Percentiles rank a stretch among this genome's conserved stretches.
Conservation (phyloP, 2,329 filamentous ascomycete species). For the Fusarium odoratissimum region DNA sequence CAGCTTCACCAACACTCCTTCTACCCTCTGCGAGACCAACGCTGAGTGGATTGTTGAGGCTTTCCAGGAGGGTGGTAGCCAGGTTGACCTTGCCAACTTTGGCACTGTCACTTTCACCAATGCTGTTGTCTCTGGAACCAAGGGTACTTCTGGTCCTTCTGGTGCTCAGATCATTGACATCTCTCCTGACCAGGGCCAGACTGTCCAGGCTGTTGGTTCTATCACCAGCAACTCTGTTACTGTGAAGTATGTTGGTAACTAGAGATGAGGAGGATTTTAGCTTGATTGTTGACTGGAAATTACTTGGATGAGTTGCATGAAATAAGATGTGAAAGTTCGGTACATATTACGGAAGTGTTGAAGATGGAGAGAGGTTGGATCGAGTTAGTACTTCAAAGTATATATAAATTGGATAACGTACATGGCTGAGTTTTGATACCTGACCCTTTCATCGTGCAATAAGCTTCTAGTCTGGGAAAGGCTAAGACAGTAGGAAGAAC, state of each 20-base stretch:
- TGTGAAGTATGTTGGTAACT: constrained; percentile 57
- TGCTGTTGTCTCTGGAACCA: neutral
- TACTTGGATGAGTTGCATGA: rapidly evolving
- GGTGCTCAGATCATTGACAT: constrained; percentile 12
- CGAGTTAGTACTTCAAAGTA: neutral
- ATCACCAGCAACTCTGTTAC: constrained; percentile 38
- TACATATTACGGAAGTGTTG: rapidly evolving
- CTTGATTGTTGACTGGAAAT: neutral
- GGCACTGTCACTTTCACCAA: constrained; percentile 24
- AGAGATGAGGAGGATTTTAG: rapidly evolving
- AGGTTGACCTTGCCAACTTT: constrained; percentile 48
- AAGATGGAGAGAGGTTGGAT: neutral
- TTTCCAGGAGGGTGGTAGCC: constrained; percentile 43
- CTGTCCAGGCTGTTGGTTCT: constrained; percentile 7
- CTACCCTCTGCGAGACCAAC: constrained; percentile 64
- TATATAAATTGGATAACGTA: neutral
- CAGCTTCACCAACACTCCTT: constrained; percentile 58
- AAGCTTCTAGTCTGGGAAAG: no score
- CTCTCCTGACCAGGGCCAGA: neutral
- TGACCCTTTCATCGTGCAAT: no score
- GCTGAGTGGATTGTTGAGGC: constrained; percentile 73
- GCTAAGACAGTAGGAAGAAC: no score
- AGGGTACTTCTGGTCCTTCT: constrained; percentile 2
- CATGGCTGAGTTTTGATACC: neutral
- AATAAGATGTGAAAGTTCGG: rapidly evolving